A percentile compares a stretch with the other conserved stretches of the same genome.
Conservation (phyloP, 2,329 filamentous ascomycete genomes). For the Neobulgaria alba region DNA sequence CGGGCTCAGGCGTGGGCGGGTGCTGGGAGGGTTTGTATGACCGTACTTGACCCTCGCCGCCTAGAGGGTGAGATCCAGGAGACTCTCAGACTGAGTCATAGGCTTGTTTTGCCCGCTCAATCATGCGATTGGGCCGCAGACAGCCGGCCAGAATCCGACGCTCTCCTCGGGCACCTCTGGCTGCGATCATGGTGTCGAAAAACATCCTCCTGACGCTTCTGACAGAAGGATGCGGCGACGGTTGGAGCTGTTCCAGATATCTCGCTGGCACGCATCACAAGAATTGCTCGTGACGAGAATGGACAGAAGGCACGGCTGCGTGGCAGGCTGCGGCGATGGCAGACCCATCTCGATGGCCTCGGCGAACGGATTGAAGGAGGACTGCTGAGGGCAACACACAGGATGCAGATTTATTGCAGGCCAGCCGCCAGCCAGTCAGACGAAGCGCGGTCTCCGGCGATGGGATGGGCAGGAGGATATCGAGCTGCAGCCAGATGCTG, state of each 20-base stretch:
- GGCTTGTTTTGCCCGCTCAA: background rate
- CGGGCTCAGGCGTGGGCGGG: too few species aligned
- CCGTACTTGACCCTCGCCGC: constrained; percentile 12
- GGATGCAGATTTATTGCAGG: constrained; percentile 4
- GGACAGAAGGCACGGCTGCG: constrained; percentile 7
- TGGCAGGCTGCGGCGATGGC: constrained; percentile 6
- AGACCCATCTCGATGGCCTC: constrained; percentile 5
- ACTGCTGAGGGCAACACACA: constrained; percentile 4
- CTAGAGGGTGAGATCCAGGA: constrained; percentile 7
- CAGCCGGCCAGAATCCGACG: background rate
- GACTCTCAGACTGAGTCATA: constrained; percentile 8
- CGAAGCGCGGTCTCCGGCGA: constrained; percentile 12
- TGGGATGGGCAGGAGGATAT: constrained; percentile 14
- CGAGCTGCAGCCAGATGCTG: constrained; percentile 19
- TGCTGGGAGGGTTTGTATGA: background rate
- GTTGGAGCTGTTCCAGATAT: constrained; percentile 1
- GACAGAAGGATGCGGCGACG: background rate
- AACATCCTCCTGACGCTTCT: background rate
- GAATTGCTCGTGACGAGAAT: constrained; percentile 7
- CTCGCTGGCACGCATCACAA: constrained; percentile 6
- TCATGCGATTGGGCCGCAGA: constrained; percentile 6
- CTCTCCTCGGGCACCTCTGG: too few species aligned
- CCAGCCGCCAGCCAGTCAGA: constrained; percentile 5
- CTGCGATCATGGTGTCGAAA: background rate
- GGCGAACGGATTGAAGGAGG: constrained; percentile 2